phyloP scores from a whole-genome alignment of 2,329 filamentous ascomycete genomes.

The Botrytis paeoniae region DNA sequence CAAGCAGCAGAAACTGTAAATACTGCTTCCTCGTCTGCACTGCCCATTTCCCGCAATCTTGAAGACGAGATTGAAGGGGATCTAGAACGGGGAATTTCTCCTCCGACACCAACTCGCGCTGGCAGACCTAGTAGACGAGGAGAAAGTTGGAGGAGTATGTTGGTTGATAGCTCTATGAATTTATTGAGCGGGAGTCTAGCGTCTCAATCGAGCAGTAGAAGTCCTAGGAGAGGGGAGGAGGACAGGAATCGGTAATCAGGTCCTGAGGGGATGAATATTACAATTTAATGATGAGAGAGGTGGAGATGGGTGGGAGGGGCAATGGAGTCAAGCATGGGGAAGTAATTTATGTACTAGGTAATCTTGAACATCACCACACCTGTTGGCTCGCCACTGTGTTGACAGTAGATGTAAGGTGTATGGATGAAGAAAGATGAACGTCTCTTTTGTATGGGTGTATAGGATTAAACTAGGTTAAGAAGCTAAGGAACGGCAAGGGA shows the following conservation, averaged over 20 bases:
- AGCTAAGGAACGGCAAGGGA: neutral
- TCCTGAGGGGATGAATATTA: neutral
- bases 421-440: neutral
- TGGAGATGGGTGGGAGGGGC: neutral
- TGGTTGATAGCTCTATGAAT: conserved; percentile 26
- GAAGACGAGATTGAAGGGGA: conserved; percentile 27
- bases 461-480: conserved; percentile 20
- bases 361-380: conserved; percentile 10
- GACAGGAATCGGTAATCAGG: conserved; percentile 30
- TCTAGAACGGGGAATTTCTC: conserved; percentile 31
- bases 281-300: neutral
- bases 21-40: conserved; percentile 46
- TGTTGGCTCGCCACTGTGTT: neutral
- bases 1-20: conserved; percentile 46
- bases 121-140: conserved; percentile 1
- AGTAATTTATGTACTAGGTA: conserved; percentile 20
- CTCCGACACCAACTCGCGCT: conserved; percentile 22
- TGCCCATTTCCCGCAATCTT: conserved; percentile 26
- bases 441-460: conserved; percentile 27
- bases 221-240: conserved; percentile 28
- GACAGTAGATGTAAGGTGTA: neutral
- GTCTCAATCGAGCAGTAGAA: conserved; percentile 28
- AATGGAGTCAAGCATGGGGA: neutral
- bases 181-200: conserved; percentile 30
- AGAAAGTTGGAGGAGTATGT: conserved; percentile 16